These are phyloP conservation scores for Pseudozyma hubeiensis DNA, from an alignment of 1,284 basidiomycete species.

Conservation along the genomic window DNA sequence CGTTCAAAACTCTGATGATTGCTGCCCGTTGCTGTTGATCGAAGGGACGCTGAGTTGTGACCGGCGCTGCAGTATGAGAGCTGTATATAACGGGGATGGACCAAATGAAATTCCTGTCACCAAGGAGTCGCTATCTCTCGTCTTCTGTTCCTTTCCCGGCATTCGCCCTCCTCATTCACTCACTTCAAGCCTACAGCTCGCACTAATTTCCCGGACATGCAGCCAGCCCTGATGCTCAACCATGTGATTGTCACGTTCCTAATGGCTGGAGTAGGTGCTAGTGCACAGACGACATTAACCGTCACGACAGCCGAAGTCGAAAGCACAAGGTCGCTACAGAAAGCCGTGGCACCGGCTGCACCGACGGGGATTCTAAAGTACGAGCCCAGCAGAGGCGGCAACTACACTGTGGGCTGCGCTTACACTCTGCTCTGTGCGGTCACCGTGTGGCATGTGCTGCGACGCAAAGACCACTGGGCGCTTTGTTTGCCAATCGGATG, in stretches of 20 bases:
- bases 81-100: too few species aligned
- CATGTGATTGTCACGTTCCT: not conserved
- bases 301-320: not conserved
- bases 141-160: too few species aligned
- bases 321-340: not conserved
- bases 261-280: not conserved
- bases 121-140: too few species aligned
- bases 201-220: too few species aligned
- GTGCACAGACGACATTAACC: not conserved
- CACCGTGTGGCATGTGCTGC: slow-evolving; percentile 33
- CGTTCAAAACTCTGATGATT: not conserved
- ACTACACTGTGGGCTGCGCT: slow-evolving; percentile 35
- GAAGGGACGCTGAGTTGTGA: too few species aligned
- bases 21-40: too few species aligned
- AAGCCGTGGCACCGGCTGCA: not conserved
- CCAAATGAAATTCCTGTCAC: too few species aligned
- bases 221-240: slow-evolving; percentile 3
- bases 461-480: slow-evolving; percentile 46
- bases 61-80: too few species aligned
- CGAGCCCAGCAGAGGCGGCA: slow-evolving; percentile 40
- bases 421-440: slow-evolving; percentile 25
- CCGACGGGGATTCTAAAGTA: slow-evolving; percentile 40
- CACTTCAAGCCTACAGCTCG: not conserved
- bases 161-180: too few species aligned
- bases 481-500: slow-evolving; percentile 55